Evolutionary conservation across 1,284 basidiomycete species (phyloP), one percentile per base, ranked within the genome.

Genomic region (Trametes polyzona): DNA sequence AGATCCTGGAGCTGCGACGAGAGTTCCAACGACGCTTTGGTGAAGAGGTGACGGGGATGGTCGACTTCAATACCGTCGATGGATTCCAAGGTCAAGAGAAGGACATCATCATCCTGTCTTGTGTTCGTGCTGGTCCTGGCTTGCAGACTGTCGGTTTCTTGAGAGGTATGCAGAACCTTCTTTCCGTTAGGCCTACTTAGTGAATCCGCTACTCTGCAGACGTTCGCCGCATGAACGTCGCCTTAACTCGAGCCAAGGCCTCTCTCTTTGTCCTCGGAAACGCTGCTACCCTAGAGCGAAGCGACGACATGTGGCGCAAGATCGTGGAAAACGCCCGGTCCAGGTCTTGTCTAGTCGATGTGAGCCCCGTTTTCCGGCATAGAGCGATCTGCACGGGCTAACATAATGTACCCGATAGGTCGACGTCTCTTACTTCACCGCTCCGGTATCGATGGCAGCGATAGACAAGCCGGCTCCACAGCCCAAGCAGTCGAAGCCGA

Each of bases 41-140:
- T 0, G 70, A 76, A 23, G 83, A 88, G 21, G 88, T 97, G 24
- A 65, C 87, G 3, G 80, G 82, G 23, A 84, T 82, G 29, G 86
- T 99, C 40, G 92, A 97, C 66, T 98, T 99, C 78, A 94, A 97
- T 71, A 99, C 97, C 0, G 97, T 99, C 36, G 95, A 98, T 75
- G 96, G 95, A 9, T 98, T 98, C 69, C 96, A 98, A 74, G 96
- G 96, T 47, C 96, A 98, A 76, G 96, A 98, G 71, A 98, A 98
- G 72, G 93, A 96, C 65, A 86, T 98, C 50, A 96, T 98, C 71
- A 97, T 98, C 59, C 79, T 98, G 17, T 97, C 95, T 2, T 96
- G 93, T 71, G 96, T 98, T 19, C 86, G 96, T 66, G 90, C 93
- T 12, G 92, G 94, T 3, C 86, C 90, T n/a, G 88, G 90, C 19